phyloP scores from a whole-genome alignment of 768 basidiomycete species.

The Royoungia palumana region DNA sequence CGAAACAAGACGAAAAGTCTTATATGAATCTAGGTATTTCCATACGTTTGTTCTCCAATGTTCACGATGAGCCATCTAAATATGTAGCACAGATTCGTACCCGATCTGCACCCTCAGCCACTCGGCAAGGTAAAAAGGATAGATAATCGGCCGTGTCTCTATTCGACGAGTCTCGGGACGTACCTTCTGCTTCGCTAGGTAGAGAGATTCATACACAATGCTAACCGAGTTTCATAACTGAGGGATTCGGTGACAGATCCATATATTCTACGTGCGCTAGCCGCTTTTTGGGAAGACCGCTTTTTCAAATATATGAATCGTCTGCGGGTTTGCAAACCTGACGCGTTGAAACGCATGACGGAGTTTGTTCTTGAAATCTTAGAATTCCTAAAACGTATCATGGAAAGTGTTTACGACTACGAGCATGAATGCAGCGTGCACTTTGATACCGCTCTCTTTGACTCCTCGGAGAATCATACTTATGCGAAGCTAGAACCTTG shows the following conservation, averaged over 20 bases:
- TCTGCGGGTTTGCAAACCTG: constrained; percentile 83
- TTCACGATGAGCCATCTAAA: constrained; percentile 11
- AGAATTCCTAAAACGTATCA: constrained; percentile 78
- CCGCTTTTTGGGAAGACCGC: constrained; percentile 83
- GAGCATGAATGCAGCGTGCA: constrained; percentile 81
- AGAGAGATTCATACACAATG: constrained; percentile 39
- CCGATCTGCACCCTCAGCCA: constrained; percentile 51
- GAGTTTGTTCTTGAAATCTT: constrained; percentile 97
- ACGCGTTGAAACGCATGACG: constrained; percentile 90
- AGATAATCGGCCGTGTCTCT: constrained; percentile 50
- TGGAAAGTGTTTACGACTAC: constrained; percentile 79
- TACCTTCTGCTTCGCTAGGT: constrained; percentile 72
- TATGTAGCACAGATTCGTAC: constrained; percentile 41
- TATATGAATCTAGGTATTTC: constrained; percentile 82
- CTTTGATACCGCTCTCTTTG: constrained; percentile 84
- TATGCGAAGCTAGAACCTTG: constrained; percentile 97
- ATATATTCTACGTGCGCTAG: constrained; percentile 73
- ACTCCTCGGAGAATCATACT: constrained; percentile 67
- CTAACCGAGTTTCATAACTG: constrained; percentile 43
- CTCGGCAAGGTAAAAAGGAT: constrained; percentile 42
- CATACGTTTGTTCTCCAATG: constrained; percentile 42
- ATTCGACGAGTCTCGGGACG: constrained; percentile 72
- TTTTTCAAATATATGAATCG: constrained; percentile 92
- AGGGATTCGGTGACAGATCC: constrained; percentile 83
- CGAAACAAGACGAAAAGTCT: constrained; percentile 87